These are phyloP conservation scores for Botrytis pseudocinerea DNA, from an alignment of 2,329 filamentous ascomycete species.

Conservation along the genomic window DNA sequence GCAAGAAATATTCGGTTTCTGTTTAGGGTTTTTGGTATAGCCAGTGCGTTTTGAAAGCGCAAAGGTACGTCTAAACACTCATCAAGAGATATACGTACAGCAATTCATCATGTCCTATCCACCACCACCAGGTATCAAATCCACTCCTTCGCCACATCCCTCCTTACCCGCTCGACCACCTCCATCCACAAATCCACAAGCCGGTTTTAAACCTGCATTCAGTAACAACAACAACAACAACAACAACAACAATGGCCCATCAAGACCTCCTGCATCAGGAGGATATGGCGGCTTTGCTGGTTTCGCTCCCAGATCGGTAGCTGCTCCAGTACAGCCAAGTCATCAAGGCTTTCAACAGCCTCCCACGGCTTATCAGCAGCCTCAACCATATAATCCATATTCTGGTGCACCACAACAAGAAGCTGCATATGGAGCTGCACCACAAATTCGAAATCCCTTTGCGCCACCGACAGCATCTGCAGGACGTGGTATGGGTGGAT, in stretches of 20 bases:
- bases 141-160: slow-evolving; percentile 50
- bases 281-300: slow-evolving; percentile 49
- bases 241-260: slow-evolving; percentile 30
- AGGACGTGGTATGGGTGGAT: slow-evolving; percentile 42
- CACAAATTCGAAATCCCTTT: slow-evolving; percentile 81
- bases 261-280: slow-evolving; percentile 28
- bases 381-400: slow-evolving; percentile 33
- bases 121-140: slow-evolving; percentile 73
- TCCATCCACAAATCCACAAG: slow-evolving; percentile 46
- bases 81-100: slow-evolving; percentile 37
- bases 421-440: slow-evolving; percentile 53
- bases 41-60: slow-evolving; percentile 36
- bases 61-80: slow-evolving; percentile 43
- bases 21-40: slow-evolving; percentile 10
- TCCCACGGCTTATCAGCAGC: slow-evolving; percentile 31
- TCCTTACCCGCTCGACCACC: slow-evolving; percentile 80
- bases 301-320: slow-evolving; percentile 62
- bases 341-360: slow-evolving; percentile 38
- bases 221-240: slow-evolving; percentile 22
- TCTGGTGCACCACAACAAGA: slow-evolving; percentile 31
- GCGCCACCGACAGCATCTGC: slow-evolving; percentile 57
- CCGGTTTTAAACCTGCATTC: slow-evolving; percentile 34
- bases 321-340: slow-evolving; percentile 40
- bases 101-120: slow-evolving; percentile 80
- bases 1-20: not conserved